Evolutionary conservation across 2,329 filamentous ascomycete species (phyloP), one percentile per base, ranked within the genome.

Genomic region (Fusarium keratoplasticum): DNA sequence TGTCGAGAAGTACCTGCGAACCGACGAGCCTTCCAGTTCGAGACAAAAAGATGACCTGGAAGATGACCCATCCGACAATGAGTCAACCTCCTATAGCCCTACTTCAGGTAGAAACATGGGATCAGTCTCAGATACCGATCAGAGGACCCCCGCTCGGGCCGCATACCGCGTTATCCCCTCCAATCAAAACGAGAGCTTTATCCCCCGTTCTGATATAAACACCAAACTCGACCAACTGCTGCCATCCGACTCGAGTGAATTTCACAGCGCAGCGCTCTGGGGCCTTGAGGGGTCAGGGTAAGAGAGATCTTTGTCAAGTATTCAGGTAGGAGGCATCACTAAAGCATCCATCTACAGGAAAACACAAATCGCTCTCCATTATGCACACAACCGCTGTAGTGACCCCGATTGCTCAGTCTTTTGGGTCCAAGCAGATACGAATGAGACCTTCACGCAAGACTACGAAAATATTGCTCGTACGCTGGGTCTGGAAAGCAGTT

Each of bases 321-420:
- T 16, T 2, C 1, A 14, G 6, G 6, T 27, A n/a, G 18, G 3
- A 52, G 7, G 20, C 2, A 2, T 31, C 1, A 5, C 58, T 69
- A 6, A 69, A 4, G 69, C 42, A 13, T n/a, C 36, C 1, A 14
- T 16, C n/a, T n/a, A n/a, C n/a, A 83, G 82, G 1, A 84, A 84
- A 77, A 83, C 83, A 0, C 82, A 84, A 59, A 76, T 84, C 20
- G 82, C 82, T 2, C 71, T 83, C 5, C 77, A 83, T 14, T 84
- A 80, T 64, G 81, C 81, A 2, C 81, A 82, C 64, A 59, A 61
- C 7, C 74, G 75, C 62, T 66, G 68, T n/a, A 16, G 69, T 6
- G 71, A 76, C 13, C 52, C 64, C 0, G 22, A 59, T 6, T 80
- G 79, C 60, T 82, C 79, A 0, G 74, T 85, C 2, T 83, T 84